Conservation (phyloP, 352 stramenopile species). For the Pythium insidiosum region DNA sequence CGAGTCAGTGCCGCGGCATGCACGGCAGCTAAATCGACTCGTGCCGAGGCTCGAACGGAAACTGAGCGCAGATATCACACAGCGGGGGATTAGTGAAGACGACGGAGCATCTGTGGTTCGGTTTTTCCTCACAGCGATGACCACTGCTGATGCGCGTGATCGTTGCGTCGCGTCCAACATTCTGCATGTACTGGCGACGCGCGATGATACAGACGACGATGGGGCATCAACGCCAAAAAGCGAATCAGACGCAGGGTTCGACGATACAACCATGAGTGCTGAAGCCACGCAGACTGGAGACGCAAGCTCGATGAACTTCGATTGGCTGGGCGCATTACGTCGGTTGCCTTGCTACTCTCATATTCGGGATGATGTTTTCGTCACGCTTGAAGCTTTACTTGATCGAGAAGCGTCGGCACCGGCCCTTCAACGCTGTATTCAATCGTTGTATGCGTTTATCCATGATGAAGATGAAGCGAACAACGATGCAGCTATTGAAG, state of each 20-base stretch:
- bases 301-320: constrained; percentile 40
- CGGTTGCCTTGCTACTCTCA: constrained; percentile 58
- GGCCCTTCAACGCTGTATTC: constrained; percentile 62
- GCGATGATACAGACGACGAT: constrained; percentile 16
- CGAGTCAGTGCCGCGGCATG: constrained; percentile 10
- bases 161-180: constrained; percentile 59
- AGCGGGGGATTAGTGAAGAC: too few relatives aligned
- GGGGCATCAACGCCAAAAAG: constrained; percentile 14
- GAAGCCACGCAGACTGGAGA: constrained; percentile 8
- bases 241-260: constrained; percentile 16
- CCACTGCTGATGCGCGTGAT: too few relatives aligned
- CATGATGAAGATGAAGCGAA: too few relatives aligned
- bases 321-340: constrained; percentile 49
- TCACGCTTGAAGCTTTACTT: constrained; percentile 58
- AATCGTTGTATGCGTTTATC: constrained; percentile 58
- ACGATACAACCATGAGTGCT: constrained; percentile 16
- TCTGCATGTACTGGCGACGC: constrained; percentile 50
- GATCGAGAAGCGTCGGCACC: constrained; percentile 64
- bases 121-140: too few relatives aligned
- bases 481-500: too few relatives aligned
- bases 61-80: constrained; percentile 53
- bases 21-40: constrained; percentile 31
- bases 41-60: constrained; percentile 48
- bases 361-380: constrained; percentile 52
- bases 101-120: too few relatives aligned